Evolutionary conservation across 768 basidiomycete genomes (phyloP), one percentile per base, ranked within the genome.

Genomic region (Hygrophorus pudorinus): DNA sequence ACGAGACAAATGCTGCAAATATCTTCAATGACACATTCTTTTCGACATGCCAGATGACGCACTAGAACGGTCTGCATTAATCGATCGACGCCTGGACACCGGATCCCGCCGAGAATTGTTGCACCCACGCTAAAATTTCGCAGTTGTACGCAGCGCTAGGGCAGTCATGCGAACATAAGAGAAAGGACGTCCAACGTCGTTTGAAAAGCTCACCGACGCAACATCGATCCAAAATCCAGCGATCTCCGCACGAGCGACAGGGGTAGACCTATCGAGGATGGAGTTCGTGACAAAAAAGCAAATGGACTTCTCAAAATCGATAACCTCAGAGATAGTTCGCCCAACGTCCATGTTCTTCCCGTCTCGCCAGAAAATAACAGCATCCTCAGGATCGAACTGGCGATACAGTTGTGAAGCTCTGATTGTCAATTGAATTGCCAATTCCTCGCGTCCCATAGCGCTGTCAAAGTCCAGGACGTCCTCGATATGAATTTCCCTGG

Each of bases 381-480:
- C 64, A 42, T 68, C 69, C 34, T 67, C 64, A 1, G 73, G 66
- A 38, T 71, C 63, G 24, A 76, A 62, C 32, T 56, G 48, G 16
- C 56, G 50, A 53, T 67, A 72, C 29, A 62, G 57, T 28, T 57
- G 56, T 39, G 66, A 71, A 6, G 65, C 44, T 14, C 60, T 48
- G 13, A 63, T 41, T 0, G 74, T 75, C 20, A 75, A 21, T 46
- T 77, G 74, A 32, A 63, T 62, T 1, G 70, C 68, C 20, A 79
- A 53, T 48, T 70, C 66, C 33, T 68, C 62, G 16, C 62, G 56
- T 1, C 73, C 73, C 1, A 53, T 49, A 0, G 54, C 41, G 36
- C 56, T 58, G 35, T 67, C 49, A 46, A 76, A 71, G 33, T 51
- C 49, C 28, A 60, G 39, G 16, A 69, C 50, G 16, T 61, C 55